Evolutionary conservation across 257 asterid species (phyloP), one percentile per base, ranked within the genome.

Genomic region (Penstemon newberryi): DNA sequence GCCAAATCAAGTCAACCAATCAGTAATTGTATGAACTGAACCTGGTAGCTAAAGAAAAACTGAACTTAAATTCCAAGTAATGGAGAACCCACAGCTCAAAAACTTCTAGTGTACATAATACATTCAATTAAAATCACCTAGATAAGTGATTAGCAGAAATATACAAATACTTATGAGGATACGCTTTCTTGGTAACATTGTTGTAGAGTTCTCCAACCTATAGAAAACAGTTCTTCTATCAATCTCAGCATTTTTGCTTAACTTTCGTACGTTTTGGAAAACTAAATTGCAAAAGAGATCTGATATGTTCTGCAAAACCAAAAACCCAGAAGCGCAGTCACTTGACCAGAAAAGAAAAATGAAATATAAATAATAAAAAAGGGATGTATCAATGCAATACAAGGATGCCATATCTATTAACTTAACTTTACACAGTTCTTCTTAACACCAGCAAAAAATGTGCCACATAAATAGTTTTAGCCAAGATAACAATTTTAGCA

Each of bases 111-210:
- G 56, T 43, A 56, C 50, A 25, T 25, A 5, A 33, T 46, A 15
- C 25, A 0, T 18, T 62, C 64, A 70, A 9, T 60, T 40, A 19
- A 49, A 54, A 7, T 5, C 36, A 38, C 25, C 55, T 43, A 42
- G 37, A 57, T 5, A 55, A 36, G 39, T 49, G 67, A 70, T 62
- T 63, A 76, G 53, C 60, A 58, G 69, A 77, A 60, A 65, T 37
- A 70, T 25, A 43, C 58, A 60, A 52, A 75, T 13, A 33, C 11
- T 10, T 18, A 65, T 15, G 55, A 89, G 96, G 98, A 93, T 93
- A 93, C 99, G 96, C 15, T 81, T 84, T 75, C 79, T 80, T 15
- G 97, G 96, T 52, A 90, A 75, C 77, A 82, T 60, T 37, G 82
- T 76, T 67, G 90, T 71, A 70, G 83, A 84, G 44, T 71, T 74